Evolutionary conservation across 23 red algal species (phyloP).

Genomic region (Cyanidium caldarium): DNA sequence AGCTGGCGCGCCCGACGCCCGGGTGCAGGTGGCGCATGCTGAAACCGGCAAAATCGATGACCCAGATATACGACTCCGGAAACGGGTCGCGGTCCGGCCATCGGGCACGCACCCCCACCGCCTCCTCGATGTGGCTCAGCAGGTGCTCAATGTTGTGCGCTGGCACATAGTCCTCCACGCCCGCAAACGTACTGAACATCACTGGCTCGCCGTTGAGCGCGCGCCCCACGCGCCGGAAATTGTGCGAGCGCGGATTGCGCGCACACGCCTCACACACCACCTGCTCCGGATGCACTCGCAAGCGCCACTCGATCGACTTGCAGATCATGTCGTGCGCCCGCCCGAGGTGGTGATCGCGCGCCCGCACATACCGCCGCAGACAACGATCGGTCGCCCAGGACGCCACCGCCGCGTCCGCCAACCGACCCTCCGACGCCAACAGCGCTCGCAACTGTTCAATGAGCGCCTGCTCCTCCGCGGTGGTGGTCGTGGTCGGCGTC

Average conservation of each 20-base stretch:
- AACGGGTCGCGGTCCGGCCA: constrained; percentile 1
- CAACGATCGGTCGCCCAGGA: not conserved
- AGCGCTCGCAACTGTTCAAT: too few species aligned
- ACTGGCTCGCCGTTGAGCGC: constrained; percentile 6
- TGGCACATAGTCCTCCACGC: constrained; percentile 9
- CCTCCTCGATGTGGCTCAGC: not conserved
- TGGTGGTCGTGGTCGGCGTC: too few species aligned
- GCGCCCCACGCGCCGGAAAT: constrained; percentile 7
- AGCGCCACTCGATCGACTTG: constrained; percentile 12
- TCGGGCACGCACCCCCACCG: not conserved
- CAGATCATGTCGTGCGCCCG: constrained; percentile 9
- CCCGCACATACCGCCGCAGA: constrained; percentile 1
- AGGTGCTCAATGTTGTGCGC: constrained; percentile 19
- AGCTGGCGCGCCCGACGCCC: constrained; percentile 4
- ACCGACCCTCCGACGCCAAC: not conserved
- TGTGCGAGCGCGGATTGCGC: constrained; percentile 10
- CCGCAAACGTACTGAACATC: constrained; percentile 13
- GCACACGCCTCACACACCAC: not conserved
- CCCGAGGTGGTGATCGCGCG: constrained; percentile 7
- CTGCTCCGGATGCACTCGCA: constrained; percentile 9
- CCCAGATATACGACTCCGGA: constrained; percentile 26
- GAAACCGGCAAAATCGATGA: constrained; percentile 44
- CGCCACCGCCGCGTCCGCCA: not conserved
- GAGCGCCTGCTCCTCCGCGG: too few species aligned
- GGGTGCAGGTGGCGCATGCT: constrained; percentile 8